Evolutionary conservation across 2,329 filamentous ascomycete genomes (phyloP).

Genomic region (Fusarium paranaense): DNA sequence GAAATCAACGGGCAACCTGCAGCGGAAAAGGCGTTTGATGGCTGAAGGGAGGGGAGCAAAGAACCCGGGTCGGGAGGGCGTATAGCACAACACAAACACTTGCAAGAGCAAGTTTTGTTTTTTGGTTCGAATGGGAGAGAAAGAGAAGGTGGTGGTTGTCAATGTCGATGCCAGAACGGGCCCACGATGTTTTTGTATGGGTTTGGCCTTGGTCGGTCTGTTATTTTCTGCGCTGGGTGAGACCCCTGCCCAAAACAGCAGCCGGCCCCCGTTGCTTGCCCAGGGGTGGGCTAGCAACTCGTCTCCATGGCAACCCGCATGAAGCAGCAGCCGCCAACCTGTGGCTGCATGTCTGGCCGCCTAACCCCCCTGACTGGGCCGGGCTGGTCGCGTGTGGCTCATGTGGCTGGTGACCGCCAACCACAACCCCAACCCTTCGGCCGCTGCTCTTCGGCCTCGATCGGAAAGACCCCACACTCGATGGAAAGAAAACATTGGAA

Average conservation of each 20-base stretch:
- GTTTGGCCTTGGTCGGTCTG: slow-evolving; percentile 24
- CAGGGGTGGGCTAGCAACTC: slow-evolving; percentile 20
- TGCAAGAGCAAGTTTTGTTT: slow-evolving; percentile 16
- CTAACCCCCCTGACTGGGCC: not conserved
- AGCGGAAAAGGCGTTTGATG: slow-evolving; percentile 16
- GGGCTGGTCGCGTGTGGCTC: slow-evolving; percentile 23
- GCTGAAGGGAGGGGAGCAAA: slow-evolving; percentile 17
- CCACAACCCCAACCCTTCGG: not conserved
- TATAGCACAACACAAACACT: slow-evolving; percentile 31
- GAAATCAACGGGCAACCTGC: slow-evolving; percentile 26
- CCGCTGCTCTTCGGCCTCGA: not conserved
- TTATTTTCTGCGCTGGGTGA: slow-evolving; percentile 39
- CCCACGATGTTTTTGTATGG: slow-evolving; percentile 50
- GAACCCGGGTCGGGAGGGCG: slow-evolving; percentile 6
- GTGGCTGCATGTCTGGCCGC: slow-evolving; percentile 20
- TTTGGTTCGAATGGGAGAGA: slow-evolving; percentile 16
- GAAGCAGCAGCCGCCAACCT: slow-evolving; percentile 1
- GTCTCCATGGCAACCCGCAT: slow-evolving; percentile 38
- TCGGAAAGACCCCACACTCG: not conserved
- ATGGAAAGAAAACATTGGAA: not conserved
- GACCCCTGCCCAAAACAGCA: slow-evolving; percentile 43
- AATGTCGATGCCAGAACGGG: slow-evolving; percentile 35
- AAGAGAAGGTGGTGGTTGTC: slow-evolving; percentile 40
- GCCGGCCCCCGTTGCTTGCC: slow-evolving; percentile 17
- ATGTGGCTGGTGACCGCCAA: slow-evolving; percentile 19